phyloP scores from a whole-genome alignment of 2,329 filamentous ascomycete genomes.

The Cladophialophora bantiana region DNA sequence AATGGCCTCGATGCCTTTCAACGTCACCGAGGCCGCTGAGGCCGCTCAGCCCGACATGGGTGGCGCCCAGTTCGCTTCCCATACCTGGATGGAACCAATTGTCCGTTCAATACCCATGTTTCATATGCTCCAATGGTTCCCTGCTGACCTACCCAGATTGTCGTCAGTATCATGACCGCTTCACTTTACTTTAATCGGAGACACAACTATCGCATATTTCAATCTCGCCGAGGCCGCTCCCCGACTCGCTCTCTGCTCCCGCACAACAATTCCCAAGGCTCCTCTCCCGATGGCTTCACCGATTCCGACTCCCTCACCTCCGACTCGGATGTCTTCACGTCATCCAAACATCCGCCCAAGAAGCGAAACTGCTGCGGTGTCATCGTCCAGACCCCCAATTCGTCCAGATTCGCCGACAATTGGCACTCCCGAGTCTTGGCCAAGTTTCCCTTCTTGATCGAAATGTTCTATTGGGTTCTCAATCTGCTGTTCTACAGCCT shows the following conservation, averaged over 20 bases:
- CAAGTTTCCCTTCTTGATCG: conserved; percentile 72
- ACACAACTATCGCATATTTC: conserved; percentile 53
- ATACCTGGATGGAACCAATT: conserved; percentile 47
- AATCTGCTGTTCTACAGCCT: conserved; percentile 70
- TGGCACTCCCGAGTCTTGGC: conserved; percentile 69
- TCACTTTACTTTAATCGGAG: conserved; percentile 59
- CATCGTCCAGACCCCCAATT: conserved; percentile 62
- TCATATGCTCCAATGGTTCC: not conserved
- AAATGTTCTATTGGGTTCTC: conserved; percentile 77
- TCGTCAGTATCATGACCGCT: conserved; percentile 57
- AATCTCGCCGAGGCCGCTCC: conserved; percentile 39
- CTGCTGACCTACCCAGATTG: conserved; percentile 49
- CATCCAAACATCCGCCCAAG: conserved; percentile 55
- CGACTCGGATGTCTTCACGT: conserved; percentile 46
- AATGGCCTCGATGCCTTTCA: conserved; percentile 29
- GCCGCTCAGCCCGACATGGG: conserved; percentile 43
- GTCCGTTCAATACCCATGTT: conserved; percentile 38
- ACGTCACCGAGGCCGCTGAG: conserved; percentile 31
- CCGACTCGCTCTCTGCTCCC: conserved; percentile 34
- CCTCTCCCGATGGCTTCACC: conserved; percentile 36
- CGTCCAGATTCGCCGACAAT: conserved; percentile 66
- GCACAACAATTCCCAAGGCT: conserved; percentile 28
- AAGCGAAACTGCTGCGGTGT: conserved; percentile 60
- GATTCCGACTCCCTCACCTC: conserved; percentile 46
- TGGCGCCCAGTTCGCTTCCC: conserved; percentile 47